Evolutionary conservation across 1,284 basidiomycete species (phyloP).

Genomic region (Microbotryum saponariae): DNA sequence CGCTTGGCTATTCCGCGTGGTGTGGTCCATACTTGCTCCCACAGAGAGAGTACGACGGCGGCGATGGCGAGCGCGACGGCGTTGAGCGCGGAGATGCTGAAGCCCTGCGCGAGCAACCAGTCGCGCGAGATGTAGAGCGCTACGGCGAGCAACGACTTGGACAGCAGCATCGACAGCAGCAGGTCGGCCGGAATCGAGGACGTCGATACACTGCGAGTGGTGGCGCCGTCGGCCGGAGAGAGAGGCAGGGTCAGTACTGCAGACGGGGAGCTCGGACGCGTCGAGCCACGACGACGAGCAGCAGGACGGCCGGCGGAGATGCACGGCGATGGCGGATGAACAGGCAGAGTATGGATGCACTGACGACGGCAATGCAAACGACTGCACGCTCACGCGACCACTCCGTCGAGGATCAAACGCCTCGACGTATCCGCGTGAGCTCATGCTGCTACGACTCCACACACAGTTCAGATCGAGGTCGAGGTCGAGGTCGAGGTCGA

Average conservation of each 20-base stretch:
- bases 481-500: background rate
- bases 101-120: slow-evolving; percentile 30
- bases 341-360: background rate
- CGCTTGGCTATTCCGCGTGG: slow-evolving; percentile 10
- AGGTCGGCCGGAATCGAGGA: slow-evolving; percentile 29
- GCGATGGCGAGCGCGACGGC: slow-evolving; percentile 16
- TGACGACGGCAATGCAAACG: background rate
- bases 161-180: slow-evolving; percentile 28
- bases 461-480: background rate
- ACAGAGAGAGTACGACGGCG: slow-evolving; percentile 7
- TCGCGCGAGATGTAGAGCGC: slow-evolving; percentile 31
- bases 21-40: slow-evolving; percentile 23
- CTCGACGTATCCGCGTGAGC: slow-evolving; percentile 1
- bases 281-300: too few relatives aligned
- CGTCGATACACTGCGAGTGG: slow-evolving; percentile 1
- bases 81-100: slow-evolving; percentile 13
- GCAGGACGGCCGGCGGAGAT: too few relatives aligned
- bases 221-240: background rate
- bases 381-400: slow-evolving; percentile 1
- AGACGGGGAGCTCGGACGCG: background rate
- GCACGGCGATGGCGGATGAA: background rate
- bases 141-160: slow-evolving; percentile 33
- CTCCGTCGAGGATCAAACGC: slow-evolving; percentile 6
- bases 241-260: background rate
- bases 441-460: too few relatives aligned